phyloP scores from a whole-genome alignment of 768 basidiomycete species.

The Kwoniella mangroviensis region DNA sequence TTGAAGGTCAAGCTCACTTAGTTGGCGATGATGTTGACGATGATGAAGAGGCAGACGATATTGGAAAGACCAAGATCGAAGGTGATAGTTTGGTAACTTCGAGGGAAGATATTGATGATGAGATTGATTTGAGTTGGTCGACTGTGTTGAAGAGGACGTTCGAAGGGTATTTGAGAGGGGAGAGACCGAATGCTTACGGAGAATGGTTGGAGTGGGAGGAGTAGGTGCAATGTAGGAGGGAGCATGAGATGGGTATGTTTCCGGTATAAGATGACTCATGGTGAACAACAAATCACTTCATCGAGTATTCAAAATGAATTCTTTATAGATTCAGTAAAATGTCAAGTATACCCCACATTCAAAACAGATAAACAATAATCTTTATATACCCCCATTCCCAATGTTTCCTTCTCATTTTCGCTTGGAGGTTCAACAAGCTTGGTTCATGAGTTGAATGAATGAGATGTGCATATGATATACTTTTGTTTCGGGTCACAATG shows the following conservation, averaged over 20 bases:
- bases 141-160: constrained; percentile 94
- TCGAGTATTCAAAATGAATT: no score
- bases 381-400: background rate
- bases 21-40: constrained; percentile 13
- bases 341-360: background rate
- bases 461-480: background rate
- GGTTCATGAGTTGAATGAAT: background rate
- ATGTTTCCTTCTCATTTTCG: background rate
- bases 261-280: background rate
- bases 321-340: no score
- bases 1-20: constrained; percentile 18
- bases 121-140: constrained; percentile 67
- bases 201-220: constrained; percentile 68
- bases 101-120: constrained; percentile 52
- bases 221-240: background rate
- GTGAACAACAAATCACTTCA: background rate
- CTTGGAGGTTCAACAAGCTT: background rate
- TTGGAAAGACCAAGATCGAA: constrained; percentile 6
- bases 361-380: background rate
- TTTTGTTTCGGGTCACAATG: no score
- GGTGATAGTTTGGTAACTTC: constrained; percentile 27
- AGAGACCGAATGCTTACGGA: constrained; percentile 93
- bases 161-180: constrained; percentile 87
- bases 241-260: background rate
- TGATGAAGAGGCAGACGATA: constrained; percentile 4